Evolutionary conservation across 2,329 filamentous ascomycete genomes (phyloP), one percentile per base, ranked within the genome.

Genomic region (Huntiella decipiens): DNA sequence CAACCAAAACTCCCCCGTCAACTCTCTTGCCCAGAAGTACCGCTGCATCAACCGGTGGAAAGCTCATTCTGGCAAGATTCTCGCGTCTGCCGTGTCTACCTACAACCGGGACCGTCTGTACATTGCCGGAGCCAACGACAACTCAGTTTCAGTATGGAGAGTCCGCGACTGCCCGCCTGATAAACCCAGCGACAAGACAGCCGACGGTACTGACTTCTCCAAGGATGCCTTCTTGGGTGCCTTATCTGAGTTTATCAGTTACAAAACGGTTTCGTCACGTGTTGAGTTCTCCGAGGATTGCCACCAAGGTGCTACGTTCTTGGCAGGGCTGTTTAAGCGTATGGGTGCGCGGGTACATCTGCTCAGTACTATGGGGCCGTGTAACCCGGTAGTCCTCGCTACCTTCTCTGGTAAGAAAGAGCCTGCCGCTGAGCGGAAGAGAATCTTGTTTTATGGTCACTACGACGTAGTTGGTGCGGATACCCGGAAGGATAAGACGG

Each of bases 391-490:
- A n/a, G 86, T 98, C 0, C 80, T 82, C 53, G 91, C 91, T 36
- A 82, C 79, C 50, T 98, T 98, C 58, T 74, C 74, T 38, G 86
- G 81, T 3, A 91, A 78, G 60, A 75, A 71, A 50, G 70, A 75
- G 8, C 73, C 76, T 1, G 65, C 73, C 0, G 69, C 73, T 19
- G 67, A 74, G 19, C 73, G 83, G 13, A 94, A 91, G 63, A 86
- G 84, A 28, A 83, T 96, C 6, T 65, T 98, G 0, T 98, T 98
- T 59, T 98, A 98, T 56, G 91, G 92, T 0, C 91, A 98, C 59
- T 98, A 98, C 65, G 91, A 98, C 57, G 87, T 98, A 2, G 91
- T 98, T 3, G 74, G 86, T 1, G 91, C 91, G 0, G 85, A 94
- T 53, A 78, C 80, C 34, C 82, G 82, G 51, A 77, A 79, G 48